Evolutionary conservation across 495 filamentous ascomycete species (phyloP), one percentile per base, ranked within the genome.

Genomic region (Glonium stellatum): DNA sequence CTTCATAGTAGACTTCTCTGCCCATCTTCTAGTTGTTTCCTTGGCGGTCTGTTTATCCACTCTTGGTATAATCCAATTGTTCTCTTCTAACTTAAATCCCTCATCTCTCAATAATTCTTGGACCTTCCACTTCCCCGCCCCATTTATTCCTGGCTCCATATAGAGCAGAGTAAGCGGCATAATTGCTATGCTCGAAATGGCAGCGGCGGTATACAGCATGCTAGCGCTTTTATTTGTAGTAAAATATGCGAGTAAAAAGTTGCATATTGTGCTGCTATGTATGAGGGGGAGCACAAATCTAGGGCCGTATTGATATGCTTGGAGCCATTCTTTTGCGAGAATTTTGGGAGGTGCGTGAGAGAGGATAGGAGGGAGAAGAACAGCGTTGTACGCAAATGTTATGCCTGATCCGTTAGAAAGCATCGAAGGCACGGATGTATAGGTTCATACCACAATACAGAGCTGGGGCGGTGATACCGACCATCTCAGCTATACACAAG

Each of bases 241-340:
- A 21, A 34, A 23, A 35, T 63, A 69, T 1, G 66, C 69, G 19
- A 71, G 67, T 0, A 51, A 27, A 4, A 53, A 35, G 55, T 66
- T 67, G 6, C 58, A 42, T 5, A 68, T 15, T 5, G 66, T 66
- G 51, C 66, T 64, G 10, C 66, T 59, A 42, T 63, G 46, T 53
- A 72, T 55, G 37, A 72, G 58, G 2, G 66, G 70, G 5, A 56
- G 63, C n/a, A 72, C 68, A 59, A 69, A 72, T 35, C 52, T 49
- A 6, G 70, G 58, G 22, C 61, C 64, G 55, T 62, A 62, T 44
- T 63, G 60, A 59, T 72, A 70, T 18, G 68, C 68, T 27, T 64
- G 57, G 6, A 69, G 58, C 70, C 70, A 72, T 50, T 72, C 68
- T 48, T 66, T 70, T 13, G 70, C 70, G 57, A 68, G 62, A 22